Evolutionary conservation across 495 filamentous ascomycete genomes (phyloP).

Genomic region (Trichoderma orchidacearum): DNA sequence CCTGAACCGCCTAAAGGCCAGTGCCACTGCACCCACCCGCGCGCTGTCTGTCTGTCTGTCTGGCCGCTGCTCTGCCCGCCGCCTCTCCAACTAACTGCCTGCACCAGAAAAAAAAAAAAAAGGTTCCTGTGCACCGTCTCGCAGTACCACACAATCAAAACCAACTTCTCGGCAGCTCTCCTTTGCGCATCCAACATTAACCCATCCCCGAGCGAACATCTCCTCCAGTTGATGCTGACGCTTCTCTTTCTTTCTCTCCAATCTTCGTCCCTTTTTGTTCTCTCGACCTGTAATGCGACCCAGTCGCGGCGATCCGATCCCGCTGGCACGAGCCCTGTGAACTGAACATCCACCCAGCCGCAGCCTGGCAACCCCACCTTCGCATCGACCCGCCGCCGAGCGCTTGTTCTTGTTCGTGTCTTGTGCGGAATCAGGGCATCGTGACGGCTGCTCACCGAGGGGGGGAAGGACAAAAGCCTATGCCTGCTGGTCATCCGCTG

Average conservation of each 20-base stretch:
- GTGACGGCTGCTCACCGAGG: background rate
- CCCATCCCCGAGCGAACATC: too few relatives aligned
- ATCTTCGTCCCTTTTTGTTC: too few relatives aligned
- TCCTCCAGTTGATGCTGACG: background rate
- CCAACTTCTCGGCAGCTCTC: too few relatives aligned
- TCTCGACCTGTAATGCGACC: too few relatives aligned
- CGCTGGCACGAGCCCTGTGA: background rate
- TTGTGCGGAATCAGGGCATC: background rate
- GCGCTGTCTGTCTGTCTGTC: too few relatives aligned
- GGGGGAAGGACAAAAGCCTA: too few relatives aligned
- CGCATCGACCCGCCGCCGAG: background rate
- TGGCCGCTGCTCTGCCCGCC: background rate
- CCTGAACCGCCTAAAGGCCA: background rate
- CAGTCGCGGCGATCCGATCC: background rate
- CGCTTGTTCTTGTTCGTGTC: background rate
- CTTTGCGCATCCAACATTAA: too few relatives aligned
- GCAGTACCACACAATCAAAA: too few relatives aligned
- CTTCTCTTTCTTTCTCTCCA: too few relatives aligned
- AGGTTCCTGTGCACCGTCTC: too few relatives aligned
- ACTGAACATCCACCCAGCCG: background rate
- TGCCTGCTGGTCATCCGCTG: background rate
- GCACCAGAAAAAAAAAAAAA: too few relatives aligned
- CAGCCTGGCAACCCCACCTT: background rate
- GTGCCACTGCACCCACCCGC: too few relatives aligned
- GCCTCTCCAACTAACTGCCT: background rate